Percentiles rank a stretch among this genome's conserved stretches.
These are phyloP conservation scores for Lathyrus oleraceus DNA, from an alignment of 306 rosid species.

Conservation along the genomic window DNA sequence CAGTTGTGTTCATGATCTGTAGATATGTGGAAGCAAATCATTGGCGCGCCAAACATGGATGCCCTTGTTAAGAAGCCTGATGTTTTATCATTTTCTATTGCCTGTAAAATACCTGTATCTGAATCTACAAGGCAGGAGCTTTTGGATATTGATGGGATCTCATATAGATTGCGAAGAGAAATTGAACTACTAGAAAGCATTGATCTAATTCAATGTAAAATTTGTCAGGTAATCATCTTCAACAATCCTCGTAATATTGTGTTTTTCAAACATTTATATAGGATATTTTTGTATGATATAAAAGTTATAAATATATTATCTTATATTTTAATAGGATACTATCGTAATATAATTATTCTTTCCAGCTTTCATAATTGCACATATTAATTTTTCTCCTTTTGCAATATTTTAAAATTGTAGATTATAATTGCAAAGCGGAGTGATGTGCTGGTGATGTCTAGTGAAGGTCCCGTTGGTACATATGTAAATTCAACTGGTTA, in stretches of 20 bases:
- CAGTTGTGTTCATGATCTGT: conserved; percentile 35
- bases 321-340: neutral
- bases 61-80: conserved; percentile 76
- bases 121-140: conserved; percentile 96
- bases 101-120: conserved; percentile 94
- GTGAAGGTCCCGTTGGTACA: conserved; percentile 94
- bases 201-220: conserved; percentile 78
- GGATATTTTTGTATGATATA: neutral
- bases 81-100: conserved; percentile 77
- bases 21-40: conserved; percentile 92
- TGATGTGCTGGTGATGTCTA: conserved; percentile 95
- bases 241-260: conserved; percentile 20
- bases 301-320: neutral
- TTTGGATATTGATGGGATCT: conserved; percentile 82
- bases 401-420: conserved; percentile 50
- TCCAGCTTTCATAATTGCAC: conserved; percentile 21
- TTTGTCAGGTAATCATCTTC: conserved; percentile 60
- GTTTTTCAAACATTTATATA: neutral
- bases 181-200: conserved; percentile 82
- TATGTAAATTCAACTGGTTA: conserved; percentile 72
- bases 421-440: conserved; percentile 75
- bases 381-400: conserved; percentile 11
- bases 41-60: conserved; percentile 83
- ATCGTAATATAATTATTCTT: conserved; percentile 10
- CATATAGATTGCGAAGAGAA: conserved; percentile 89